Percentiles rank a stretch among this genome's conserved stretches.
Evolutionary conservation across 2,329 filamentous ascomycete species (phyloP).

Genomic region (Hypomyces perniciosus): DNA sequence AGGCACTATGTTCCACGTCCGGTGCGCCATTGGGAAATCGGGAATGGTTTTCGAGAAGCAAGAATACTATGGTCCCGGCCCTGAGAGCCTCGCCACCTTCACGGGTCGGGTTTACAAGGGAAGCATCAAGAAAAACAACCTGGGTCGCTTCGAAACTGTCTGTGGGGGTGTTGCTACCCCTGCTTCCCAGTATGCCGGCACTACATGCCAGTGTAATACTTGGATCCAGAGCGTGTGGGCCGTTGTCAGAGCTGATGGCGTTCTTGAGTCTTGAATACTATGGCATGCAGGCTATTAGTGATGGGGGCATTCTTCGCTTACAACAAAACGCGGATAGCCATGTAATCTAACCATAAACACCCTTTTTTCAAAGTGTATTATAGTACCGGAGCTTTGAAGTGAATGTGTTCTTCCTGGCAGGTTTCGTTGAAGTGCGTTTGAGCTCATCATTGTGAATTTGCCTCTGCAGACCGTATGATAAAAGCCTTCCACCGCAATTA

Average conservation of each 20-base stretch:
- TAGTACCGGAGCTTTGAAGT: too few relatives aligned
- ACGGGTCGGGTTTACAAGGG: not conserved
- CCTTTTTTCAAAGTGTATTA: too few relatives aligned
- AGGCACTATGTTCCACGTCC: slow-evolving; percentile 6
- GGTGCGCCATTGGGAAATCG: not conserved
- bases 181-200: not conserved
- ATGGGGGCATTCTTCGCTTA: not conserved
- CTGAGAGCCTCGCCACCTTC: slow-evolving; percentile 4
- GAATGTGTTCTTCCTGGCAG: too few relatives aligned
- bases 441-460: too few relatives aligned
- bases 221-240: not conserved
- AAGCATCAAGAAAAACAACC: not conserved
- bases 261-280: not conserved
- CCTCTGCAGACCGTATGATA: too few relatives aligned
- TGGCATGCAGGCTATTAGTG: not conserved
- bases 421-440: too few relatives aligned
- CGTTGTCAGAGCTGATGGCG: not conserved
- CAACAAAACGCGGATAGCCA: too few relatives aligned
- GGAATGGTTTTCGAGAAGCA: slow-evolving; percentile 7
- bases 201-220: not conserved
- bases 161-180: not conserved
- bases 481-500: too few relatives aligned
- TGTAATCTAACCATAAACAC: too few relatives aligned
- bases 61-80: not conserved
- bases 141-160: not conserved